Conservation (phyloP, 768 basidiomycete species). For the Amanita rubescens region DNA sequence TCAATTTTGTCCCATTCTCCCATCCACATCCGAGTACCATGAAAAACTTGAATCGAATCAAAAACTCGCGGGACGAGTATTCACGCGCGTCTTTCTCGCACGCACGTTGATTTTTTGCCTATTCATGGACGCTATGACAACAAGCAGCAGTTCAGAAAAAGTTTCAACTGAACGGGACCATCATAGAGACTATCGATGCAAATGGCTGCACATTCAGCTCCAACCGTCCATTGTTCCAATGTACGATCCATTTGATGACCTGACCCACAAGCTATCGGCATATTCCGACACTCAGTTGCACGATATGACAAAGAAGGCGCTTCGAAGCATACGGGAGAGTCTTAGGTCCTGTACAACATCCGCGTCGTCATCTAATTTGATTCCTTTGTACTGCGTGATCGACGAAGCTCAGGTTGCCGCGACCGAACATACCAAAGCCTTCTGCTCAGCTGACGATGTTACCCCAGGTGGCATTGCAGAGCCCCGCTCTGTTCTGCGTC, state of each 20-base stretch:
- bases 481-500: constrained; percentile 34
- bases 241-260: constrained; percentile 35
- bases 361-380: constrained; percentile 11
- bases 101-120: constrained; percentile 32
- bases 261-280: constrained; percentile 25
- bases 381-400: constrained; percentile 36
- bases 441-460: constrained; percentile 27
- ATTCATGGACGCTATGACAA: constrained; percentile 27
- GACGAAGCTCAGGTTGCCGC: constrained; percentile 41
- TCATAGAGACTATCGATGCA: constrained; percentile 24
- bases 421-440: constrained; percentile 28
- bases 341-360: too few species aligned
- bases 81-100: constrained; percentile 33
- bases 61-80: constrained; percentile 28
- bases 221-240: constrained; percentile 29
- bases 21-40: constrained; percentile 23
- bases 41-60: too few species aligned
- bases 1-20: constrained; percentile 25
- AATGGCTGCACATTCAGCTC: constrained; percentile 37
- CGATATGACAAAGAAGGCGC: constrained; percentile 22
- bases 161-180: constrained; percentile 8
- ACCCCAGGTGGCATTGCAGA: constrained; percentile 19
- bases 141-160: neutral
- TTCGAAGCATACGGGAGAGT: constrained; percentile 17
- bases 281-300: constrained; percentile 31